Percentiles rank a stretch among this genome's conserved stretches.
phyloP scores from a whole-genome alignment of 2,329 filamentous ascomycete species.

The Fusarium xyrophilum region DNA sequence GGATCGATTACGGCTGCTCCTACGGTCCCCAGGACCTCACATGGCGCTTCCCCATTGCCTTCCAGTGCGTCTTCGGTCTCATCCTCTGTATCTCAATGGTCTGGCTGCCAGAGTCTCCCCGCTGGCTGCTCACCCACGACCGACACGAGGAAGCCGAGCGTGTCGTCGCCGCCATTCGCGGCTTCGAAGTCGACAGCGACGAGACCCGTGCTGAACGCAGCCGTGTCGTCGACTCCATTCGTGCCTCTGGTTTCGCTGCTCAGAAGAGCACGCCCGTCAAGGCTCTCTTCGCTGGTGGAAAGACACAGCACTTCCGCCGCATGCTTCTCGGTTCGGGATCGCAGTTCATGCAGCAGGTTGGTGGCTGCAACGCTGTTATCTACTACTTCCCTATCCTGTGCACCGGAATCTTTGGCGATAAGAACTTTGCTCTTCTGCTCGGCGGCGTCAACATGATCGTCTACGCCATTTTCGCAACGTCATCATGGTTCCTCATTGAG shows the following conservation, averaged over 20 bases:
- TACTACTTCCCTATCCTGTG: conserved; percentile 70
- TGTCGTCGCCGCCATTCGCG: conserved; percentile 43
- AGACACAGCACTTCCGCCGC: conserved; percentile 70
- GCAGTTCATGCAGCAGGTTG: conserved; percentile 69
- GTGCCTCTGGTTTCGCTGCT: conserved; percentile 56
- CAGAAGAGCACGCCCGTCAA: conserved; percentile 57
- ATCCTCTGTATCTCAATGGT: conserved; percentile 53
- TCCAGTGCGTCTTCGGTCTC: conserved; percentile 50
- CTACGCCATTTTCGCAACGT: conserved; percentile 63
- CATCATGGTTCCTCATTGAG: conserved; percentile 62
- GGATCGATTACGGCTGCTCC: conserved; percentile 51
- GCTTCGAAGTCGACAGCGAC: conserved; percentile 56
- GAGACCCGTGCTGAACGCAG: conserved; percentile 66
- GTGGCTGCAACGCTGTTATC: conserved; percentile 64
- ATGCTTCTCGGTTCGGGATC: conserved; percentile 66
- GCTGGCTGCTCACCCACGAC: conserved; percentile 57
- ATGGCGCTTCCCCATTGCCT: conserved; percentile 63
- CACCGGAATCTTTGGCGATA: conserved; percentile 38
- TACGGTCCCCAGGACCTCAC: conserved; percentile 55
- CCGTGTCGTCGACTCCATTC: conserved; percentile 57
- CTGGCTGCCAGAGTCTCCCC: conserved; percentile 56
- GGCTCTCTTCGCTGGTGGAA: conserved; percentile 66
- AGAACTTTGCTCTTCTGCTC: conserved; percentile 58
- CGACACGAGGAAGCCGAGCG: conserved; percentile 50
- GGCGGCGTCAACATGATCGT: conserved; percentile 60